These are phyloP conservation scores for Debaryomycetaceae sp. DNA, from an alignment of 1,139 yeast genomes.

Conservation along the genomic window DNA sequence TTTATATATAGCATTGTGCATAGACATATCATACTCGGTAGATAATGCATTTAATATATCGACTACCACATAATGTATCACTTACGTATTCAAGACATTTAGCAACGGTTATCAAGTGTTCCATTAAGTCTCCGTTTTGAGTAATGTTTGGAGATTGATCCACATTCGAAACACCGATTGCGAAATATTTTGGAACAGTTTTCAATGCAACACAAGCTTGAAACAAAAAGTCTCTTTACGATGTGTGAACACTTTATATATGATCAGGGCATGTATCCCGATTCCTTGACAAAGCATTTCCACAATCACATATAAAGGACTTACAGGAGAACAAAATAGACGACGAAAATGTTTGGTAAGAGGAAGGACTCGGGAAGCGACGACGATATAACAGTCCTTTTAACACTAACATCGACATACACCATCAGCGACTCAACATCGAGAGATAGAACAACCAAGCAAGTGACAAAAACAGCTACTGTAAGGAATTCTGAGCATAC, in stretches of 20 bases:
- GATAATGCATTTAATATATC: too few species aligned
- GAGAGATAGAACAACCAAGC: constrained; percentile 1
- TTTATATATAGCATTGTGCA: too few species aligned
- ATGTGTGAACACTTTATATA: constrained; percentile 5
- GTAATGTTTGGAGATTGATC: not conserved
- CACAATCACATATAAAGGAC: not conserved
- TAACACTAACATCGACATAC: constrained; percentile 20
- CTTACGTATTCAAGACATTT: too few species aligned
- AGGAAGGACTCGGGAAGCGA: constrained; percentile 6
- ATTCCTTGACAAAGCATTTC: not conserved
- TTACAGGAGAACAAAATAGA: not conserved
- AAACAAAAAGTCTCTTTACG: constrained; percentile 5
- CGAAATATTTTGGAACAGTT: not conserved
- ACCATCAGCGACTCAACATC: constrained; percentile 8
- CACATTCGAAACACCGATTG: not conserved
- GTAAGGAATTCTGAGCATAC: not conserved
- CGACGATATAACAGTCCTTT: constrained; percentile 12
- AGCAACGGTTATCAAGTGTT: not conserved
- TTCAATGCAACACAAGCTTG: not conserved
- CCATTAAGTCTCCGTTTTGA: not conserved
- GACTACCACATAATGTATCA: too few species aligned
- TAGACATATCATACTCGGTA: too few species aligned
- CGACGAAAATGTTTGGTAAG: too few species aligned
- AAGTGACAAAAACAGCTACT: not conserved
- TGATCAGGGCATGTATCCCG: not conserved